A percentile compares a stretch with the other conserved stretches of the same genome.
Evolutionary conservation across 257 asterid species (phyloP).

Genomic region (Jasminum sambac): DNA sequence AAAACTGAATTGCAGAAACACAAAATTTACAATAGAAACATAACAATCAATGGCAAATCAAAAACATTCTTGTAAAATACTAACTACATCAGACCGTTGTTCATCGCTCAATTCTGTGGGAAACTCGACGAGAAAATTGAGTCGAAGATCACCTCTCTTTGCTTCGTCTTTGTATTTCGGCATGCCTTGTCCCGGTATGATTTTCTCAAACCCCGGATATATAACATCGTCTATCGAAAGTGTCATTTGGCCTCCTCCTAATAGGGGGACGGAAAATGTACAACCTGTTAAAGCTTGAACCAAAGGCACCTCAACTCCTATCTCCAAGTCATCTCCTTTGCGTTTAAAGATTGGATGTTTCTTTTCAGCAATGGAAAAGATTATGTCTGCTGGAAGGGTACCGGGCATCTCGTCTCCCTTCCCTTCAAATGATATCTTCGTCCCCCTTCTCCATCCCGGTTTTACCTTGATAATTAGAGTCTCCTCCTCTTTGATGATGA

Average conservation of each 20-base stretch:
- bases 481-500: slow-evolving; percentile 78
- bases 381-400: slow-evolving; percentile 73
- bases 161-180: slow-evolving; percentile 25
- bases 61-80: slow-evolving; percentile 36
- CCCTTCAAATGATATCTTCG: slow-evolving; percentile 87
- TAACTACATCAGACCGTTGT: slow-evolving; percentile 40
- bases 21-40: slow-evolving; percentile 4
- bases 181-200: slow-evolving; percentile 86
- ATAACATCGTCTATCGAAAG: slow-evolving; percentile 58
- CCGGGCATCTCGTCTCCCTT: slow-evolving; percentile 94
- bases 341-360: slow-evolving; percentile 64
- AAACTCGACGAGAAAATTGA: slow-evolving; percentile 74
- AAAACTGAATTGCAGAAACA: slow-evolving; percentile 22
- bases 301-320: slow-evolving; percentile 83
- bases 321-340: slow-evolving; percentile 73
- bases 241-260: slow-evolving; percentile 65
- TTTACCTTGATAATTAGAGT: slow-evolving; percentile 58
- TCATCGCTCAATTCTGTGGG: slow-evolving; percentile 59
- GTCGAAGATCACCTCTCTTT: slow-evolving; percentile 48
- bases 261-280: slow-evolving; percentile 59
- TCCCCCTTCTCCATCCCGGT: slow-evolving; percentile 96
- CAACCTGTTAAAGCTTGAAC: slow-evolving; percentile 90
- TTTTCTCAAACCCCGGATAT: slow-evolving; percentile 76
- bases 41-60: slow-evolving; percentile 26
- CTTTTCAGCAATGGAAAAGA: slow-evolving; percentile 71